Conservation (phyloP, 1,284 basidiomycete genomes). For the Singerocomus inundabilis region DNA sequence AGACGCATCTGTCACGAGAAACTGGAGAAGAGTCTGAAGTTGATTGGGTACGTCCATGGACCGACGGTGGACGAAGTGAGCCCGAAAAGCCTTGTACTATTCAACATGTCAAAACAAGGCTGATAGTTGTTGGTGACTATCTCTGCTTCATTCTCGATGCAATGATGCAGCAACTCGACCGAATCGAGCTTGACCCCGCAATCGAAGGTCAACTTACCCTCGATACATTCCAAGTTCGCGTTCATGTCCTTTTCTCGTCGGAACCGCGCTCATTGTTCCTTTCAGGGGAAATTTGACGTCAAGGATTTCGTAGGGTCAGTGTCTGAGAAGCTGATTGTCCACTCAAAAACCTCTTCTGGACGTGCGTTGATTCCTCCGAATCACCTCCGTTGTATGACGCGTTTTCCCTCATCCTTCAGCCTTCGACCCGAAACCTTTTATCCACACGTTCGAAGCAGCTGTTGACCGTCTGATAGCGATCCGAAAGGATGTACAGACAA, state of each 20-base stretch:
- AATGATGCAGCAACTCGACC: constrained; percentile 26
- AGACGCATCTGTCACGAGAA: constrained; percentile 63
- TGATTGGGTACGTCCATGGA: constrained; percentile 40
- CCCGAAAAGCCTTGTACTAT: constrained; percentile 15
- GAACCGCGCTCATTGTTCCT: constrained; percentile 4
- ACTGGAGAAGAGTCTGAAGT: constrained; percentile 65
- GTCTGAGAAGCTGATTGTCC: constrained; percentile 82
- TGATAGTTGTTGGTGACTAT: background rate
- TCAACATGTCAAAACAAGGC: constrained; percentile 36
- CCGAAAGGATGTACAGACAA: constrained; percentile 83
- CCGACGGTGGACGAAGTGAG: background rate
- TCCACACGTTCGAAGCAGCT: constrained; percentile 86
- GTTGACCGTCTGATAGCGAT: constrained; percentile 85
- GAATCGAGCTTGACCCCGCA: constrained; percentile 46
- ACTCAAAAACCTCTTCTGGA: constrained; percentile 79
- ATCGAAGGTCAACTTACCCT: constrained; percentile 65
- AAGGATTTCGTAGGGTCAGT: constrained; percentile 86
- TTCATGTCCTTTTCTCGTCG: background rate
- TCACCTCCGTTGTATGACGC: constrained; percentile 4
- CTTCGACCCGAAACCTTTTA: constrained; percentile 93
- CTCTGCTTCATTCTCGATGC: constrained; percentile 3
- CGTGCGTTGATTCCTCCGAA: constrained; percentile 53
- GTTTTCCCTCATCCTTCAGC: constrained; percentile 46
- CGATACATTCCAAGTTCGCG: constrained; percentile 61
- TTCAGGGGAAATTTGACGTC: constrained; percentile 85